Conservation (phyloP, 2,329 filamentous ascomycete species). For the Cercospora beticola region DNA sequence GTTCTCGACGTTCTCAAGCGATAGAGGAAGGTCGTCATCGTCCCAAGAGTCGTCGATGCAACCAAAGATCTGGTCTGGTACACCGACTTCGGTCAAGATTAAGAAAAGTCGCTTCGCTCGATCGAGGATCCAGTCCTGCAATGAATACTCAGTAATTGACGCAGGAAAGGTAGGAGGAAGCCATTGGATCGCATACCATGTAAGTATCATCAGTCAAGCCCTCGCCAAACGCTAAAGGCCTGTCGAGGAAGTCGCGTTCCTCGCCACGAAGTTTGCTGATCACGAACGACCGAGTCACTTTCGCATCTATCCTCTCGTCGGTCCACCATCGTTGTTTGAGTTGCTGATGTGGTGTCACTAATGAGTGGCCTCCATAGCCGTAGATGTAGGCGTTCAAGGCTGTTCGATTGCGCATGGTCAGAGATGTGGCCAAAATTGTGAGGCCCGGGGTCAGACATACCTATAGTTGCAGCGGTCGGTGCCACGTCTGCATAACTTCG, state of each 20-base stretch:
- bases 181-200: slow-evolving; percentile 42
- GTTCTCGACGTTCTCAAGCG: slow-evolving; percentile 63
- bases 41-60: slow-evolving; percentile 76
- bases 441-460: slow-evolving; percentile 52
- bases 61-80: slow-evolving; percentile 72
- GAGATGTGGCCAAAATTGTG: slow-evolving; percentile 47
- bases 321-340: slow-evolving; percentile 68
- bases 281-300: slow-evolving; percentile 68
- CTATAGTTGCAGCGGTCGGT: slow-evolving; percentile 41
- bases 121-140: slow-evolving; percentile 67
- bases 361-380: slow-evolving; percentile 51
- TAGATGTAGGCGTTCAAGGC: slow-evolving; percentile 53
- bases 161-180: not conserved
- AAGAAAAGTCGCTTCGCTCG: slow-evolving; percentile 70
- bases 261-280: slow-evolving; percentile 62
- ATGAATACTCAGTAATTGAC: not conserved
- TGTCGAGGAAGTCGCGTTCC: slow-evolving; percentile 62
- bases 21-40: slow-evolving; percentile 70
- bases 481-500: slow-evolving; percentile 38
- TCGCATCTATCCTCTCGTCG: slow-evolving; percentile 65
- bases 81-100: slow-evolving; percentile 66
- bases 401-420: slow-evolving; percentile 15
- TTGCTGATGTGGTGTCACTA: slow-evolving; percentile 51
- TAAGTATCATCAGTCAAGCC: slow-evolving; percentile 71
- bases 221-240: slow-evolving; percentile 65